Base-by-base conservation (phyloP, 768 basidiomycete species). In the Podaxis sp. region DNA sequence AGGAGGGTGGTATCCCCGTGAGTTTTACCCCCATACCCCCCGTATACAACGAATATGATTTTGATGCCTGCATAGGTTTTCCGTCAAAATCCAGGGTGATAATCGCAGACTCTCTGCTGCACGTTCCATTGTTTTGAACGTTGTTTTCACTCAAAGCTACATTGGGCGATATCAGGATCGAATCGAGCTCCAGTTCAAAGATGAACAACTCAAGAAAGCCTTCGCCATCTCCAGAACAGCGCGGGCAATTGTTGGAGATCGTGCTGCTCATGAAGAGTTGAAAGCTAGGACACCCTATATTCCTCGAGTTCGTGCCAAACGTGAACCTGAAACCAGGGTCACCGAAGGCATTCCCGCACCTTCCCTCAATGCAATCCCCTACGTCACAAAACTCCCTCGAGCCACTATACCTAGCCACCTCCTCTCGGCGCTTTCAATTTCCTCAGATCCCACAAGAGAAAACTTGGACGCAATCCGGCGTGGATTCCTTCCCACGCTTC, bases 131-230 rank as follows among this genome's bases (percentile, higher is more conserved):
- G 56, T 59, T 2, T 62, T 84, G 25, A 57, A 50, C 0, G 57
- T 83, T 21, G 69, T 61, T 0, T 73, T 83, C 32, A 67, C 62
- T 3, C 74, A 79, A 50, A 35, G 40, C 0, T 66, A 74, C 54
- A 70, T 73, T 32, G 86, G 87, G 9, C 73, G 81, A 2, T 83
- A 76, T 61, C 76, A 84, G 54, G 83, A 84, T 48, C 77, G 82
- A 0, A 61, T 83, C 3, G 85, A 87, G 63, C 62, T 89, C 18
- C 55, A 76, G 0, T 83, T 89, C 65, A 70, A 82, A 62, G 82
- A 85, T 62, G 65, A 68, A 0, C 72, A 73, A 25, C 71, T 80
- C 9, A 66, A 69, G 7, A 77, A 79, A 38, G 70, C 63, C 0
- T 86, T 86, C 64, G 63, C 79, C 11, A 86, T 88, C 38, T 73